Base-by-base conservation (phyloP, 371 early-diverging fungal genomes). In the Rhizomucor miehei region DNA sequence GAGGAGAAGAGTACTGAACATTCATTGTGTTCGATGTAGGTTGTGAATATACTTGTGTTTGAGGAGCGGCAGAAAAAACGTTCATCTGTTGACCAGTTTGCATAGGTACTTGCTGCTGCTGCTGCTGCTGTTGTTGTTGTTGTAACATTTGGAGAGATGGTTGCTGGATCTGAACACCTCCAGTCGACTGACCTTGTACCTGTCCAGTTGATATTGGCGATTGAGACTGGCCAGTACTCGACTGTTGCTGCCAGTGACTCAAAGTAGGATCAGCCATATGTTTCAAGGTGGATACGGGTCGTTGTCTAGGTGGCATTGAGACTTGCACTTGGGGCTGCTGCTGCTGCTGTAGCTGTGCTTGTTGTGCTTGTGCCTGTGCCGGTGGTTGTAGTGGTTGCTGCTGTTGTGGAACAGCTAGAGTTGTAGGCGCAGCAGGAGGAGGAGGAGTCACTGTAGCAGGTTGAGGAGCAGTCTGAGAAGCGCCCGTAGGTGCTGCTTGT, bases 191-290 rank as follows among this genome's bases (percentile, higher is more conserved):
- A 29, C 29, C 44, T 38, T 43, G 45, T 10, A 47, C 3, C 25
- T 38, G 47, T 16, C 38, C 47, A 37, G 44, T 29, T 14, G 48
- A 36, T 10, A 14, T 12, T 17, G 25, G 48, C 2, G 36, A 12
- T 36, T 48, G 48, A n/a, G 37, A 34, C 17, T 34, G 13, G 14
- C 35, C 35, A 12, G 47, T 25, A 14, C 17, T 19, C 3, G 44
- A 3, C 14, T 17, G 46, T n/a, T 57, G 56, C 34, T 67, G 66
- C 72, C 72, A 72, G 52, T 65, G 63, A 16, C 66, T 57, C 17
- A 72, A 53, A 1, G 66, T 52, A 37, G 66, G 62, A 45, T 66
- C 73, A n/a, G 59, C 55, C 2, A 52, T 50, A 29, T 69, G 53
- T 51, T 54, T 61, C 17, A 63, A 34, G 20, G 43, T 44, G 41